Percentiles rank a stretch among this genome's conserved stretches.
phyloP scores from a whole-genome alignment of 176 grass and related monocot genomes.

The Eremochloa ophiuroides region DNA sequence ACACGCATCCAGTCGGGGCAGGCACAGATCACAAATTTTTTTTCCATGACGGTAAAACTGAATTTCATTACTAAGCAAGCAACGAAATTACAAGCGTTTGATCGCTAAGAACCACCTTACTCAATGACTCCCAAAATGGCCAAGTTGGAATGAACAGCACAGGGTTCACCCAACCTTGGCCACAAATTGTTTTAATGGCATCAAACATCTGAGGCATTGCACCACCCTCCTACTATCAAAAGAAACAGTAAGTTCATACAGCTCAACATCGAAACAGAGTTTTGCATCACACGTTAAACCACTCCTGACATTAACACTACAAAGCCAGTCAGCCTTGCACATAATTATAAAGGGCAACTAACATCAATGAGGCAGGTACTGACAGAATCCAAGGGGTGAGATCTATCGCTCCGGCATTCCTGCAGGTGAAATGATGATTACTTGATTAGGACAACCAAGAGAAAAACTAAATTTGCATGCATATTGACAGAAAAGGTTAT shows the following conservation, averaged over 20 bases:
- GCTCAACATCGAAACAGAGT: neutral
- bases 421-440: neutral
- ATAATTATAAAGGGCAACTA: neutral
- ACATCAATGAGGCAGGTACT: neutral
- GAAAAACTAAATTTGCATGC: neutral
- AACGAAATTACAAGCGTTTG: no score
- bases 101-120: no score
- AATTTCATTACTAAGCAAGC: no score
- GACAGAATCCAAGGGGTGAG: neutral
- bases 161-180: no score
- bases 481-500: neutral
- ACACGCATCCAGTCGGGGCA: neutral
- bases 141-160: no score
- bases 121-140: no score
- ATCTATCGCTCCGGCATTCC: neutral
- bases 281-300: neutral
- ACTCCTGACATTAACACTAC: neutral
- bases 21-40: neutral
- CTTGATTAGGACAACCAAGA: neutral
- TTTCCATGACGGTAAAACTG: no score
- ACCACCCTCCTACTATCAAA: neutral
- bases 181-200: neutral
- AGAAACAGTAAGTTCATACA: neutral
- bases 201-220: neutral
- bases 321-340: neutral